Base-by-base conservation (phyloP, 2,329 filamentous ascomycete species). In the Fusarium sp. region DNA sequence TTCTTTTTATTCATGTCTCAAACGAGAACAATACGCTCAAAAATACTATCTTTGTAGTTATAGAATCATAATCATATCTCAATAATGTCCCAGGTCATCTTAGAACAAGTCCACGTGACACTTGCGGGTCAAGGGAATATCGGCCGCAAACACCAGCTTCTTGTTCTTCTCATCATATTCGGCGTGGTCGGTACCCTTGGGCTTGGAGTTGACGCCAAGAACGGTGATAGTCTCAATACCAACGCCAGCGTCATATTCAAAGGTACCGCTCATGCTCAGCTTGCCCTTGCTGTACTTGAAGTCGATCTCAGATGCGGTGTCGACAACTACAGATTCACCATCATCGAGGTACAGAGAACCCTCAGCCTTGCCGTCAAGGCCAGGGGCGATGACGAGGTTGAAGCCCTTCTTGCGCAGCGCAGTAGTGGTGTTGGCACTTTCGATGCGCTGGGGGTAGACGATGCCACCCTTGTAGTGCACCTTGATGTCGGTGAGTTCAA, bases 271-370 rank as follows among this genome's bases (percentile, higher is more conserved):
- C 35, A 83, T 79, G 2, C 70, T 79, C 20, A 91, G 80, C 57
- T 79, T 80, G 30, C 85, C 84, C 6, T 82, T 76, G 32, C 82
- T 79, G 74, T 87, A 94, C 17, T 76, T 71, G 71, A 94, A 92
- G n/a, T 81, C 77, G 47, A 93, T 83, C 55, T 86, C 79, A 1
- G 84, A 87, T 5, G 83, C 86, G 1, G 72, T 76, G 4, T 79
- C 71, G 77, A 91, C 91, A 54, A 84, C 79, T 39, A 93, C 71
- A 22, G 84, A 88, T 62, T 88, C 86, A 14, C 92, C 92, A 61
- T 95, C 92, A 67, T 95, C 92, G 4, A 94, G 81, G 73, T 94
- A 94, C 60, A 95, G 79, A 20, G 81, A 81, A 0, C 92, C 92
- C 1, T 75, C 76, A 0, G 92, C 92, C 9, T 79, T 86, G 2